Evolutionary conservation across 2,329 filamentous ascomycete species (phyloP), one percentile per base, ranked within the genome.

Genomic region (Cordyceps cicadae): DNA sequence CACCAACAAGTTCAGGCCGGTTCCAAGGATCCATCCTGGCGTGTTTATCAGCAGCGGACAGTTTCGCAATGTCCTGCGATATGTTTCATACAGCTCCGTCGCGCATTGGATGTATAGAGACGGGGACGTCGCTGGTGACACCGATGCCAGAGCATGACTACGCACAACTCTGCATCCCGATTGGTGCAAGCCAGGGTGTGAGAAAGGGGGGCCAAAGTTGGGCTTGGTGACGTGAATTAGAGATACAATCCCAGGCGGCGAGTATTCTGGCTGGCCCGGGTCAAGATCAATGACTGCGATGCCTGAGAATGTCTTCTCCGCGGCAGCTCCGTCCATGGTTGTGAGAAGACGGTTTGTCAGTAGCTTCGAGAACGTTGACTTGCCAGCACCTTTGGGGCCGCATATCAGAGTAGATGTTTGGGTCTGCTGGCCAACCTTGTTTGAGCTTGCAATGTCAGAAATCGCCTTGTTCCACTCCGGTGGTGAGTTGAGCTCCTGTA

Each of bases 241-340:
- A 1, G 88, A 89, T 21, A 93, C 68, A 15, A 87, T 85, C 0
- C 89, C 89, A 0, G 86, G 82, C 1, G 86, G 80, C 0, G 82
- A 83, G 69, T 88, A 92, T 68, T 92, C 89, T 3, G 89, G 88
- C 67, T 92, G 89, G 0, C 86, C 87, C 0, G 88, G 87, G 68
- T 94, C 89, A 11, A 93, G 77, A 66, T 94, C 90, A 7, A 94
- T 78, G n/a, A 88, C 76, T 59, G 78, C 80, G 29, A 87, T 76
- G 17, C 69, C 68, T 1, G 62, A 19, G 21, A 29, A 17, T 17
- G 39, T n/a, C 11, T 62, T 66, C 43, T 66, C 65, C n/a, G 41
- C 26, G 26, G 29, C 66, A 67, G 66, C 66, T 2, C 52, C 64
- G 61, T 69, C 67, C 51, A 24, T 75, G 71, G 55, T 62, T 3